Conservation (phyloP, 371 early-diverging fungal species). For the Mortierella sp. region DNA sequence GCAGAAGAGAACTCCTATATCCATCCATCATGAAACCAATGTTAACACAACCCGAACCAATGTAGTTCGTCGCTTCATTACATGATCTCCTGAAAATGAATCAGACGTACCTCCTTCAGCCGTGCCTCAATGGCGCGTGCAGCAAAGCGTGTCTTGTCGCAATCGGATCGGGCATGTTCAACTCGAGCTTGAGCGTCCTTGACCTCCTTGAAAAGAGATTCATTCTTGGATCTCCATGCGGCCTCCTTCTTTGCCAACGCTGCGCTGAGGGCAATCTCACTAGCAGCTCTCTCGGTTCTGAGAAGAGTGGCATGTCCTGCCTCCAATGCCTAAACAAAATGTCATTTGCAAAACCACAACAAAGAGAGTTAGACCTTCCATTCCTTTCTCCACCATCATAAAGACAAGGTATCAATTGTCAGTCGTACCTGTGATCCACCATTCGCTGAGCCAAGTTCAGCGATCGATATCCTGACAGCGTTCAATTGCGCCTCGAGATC, state of each 20-base stretch:
- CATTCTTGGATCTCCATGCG: slow-evolving; percentile 15
- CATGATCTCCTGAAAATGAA: too few species aligned
- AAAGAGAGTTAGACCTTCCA: neutral
- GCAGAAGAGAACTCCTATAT: slow-evolving; percentile 20
- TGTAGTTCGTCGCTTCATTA: too few species aligned
- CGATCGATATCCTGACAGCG: slow-evolving; percentile 17
- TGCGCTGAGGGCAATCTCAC: slow-evolving; percentile 12
- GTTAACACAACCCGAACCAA: too few species aligned
- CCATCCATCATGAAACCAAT: neutral
- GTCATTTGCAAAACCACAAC: neutral
- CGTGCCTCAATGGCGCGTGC: slow-evolving; percentile 11
- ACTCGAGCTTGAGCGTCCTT: neutral
- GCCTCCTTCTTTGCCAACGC: slow-evolving; percentile 25
- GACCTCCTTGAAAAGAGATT: slow-evolving; percentile 8
- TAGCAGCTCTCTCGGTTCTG: neutral
- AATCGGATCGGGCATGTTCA: slow-evolving; percentile 4
- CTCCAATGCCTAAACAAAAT: slow-evolving; percentile 17
- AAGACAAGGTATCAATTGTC: too few species aligned
- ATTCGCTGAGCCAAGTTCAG: slow-evolving; percentile 1
- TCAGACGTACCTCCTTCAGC: slow-evolving; percentile 16
- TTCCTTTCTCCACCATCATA: too few species aligned
- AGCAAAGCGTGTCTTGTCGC: slow-evolving; percentile 6
- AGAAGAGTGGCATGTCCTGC: slow-evolving; percentile 12
- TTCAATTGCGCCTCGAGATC: slow-evolving; percentile 20
- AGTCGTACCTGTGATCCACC: slow-evolving; percentile 10